Evolutionary conservation across 768 basidiomycete species (phyloP).

Genomic region (Auriscalpium orientale): DNA sequence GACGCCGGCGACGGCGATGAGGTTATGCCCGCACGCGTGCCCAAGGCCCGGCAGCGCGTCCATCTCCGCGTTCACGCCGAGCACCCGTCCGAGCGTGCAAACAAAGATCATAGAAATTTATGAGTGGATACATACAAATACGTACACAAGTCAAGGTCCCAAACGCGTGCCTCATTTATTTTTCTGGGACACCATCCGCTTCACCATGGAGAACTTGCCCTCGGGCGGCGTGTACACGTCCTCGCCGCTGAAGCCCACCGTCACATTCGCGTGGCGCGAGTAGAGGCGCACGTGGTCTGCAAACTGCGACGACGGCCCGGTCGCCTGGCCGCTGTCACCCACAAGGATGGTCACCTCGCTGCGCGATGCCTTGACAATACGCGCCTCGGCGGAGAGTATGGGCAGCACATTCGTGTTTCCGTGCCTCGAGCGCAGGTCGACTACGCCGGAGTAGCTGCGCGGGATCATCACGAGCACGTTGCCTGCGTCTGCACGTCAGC

Average conservation of each 20-base stretch:
- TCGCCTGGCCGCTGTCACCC: not conserved
- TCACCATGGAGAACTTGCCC: not conserved
- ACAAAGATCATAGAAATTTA: not conserved
- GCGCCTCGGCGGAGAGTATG: slow-evolving; percentile 1
- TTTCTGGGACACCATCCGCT: slow-evolving; percentile 1
- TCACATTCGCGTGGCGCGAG: slow-evolving; percentile 1
- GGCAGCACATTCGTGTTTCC: slow-evolving; percentile 9
- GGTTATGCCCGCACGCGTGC: slow-evolving; percentile 73
- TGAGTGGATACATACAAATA: not conserved
- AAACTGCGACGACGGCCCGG: not conserved
- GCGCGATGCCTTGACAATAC: not conserved
- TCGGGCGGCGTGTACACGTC: slow-evolving; percentile 7
- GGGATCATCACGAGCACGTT: slow-evolving; percentile 11
- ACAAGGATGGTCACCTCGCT: slow-evolving; percentile 6
- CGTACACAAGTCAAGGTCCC: not conserved
- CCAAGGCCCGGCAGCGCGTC: slow-evolving; percentile 45
- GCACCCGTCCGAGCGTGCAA: slow-evolving; percentile 38
- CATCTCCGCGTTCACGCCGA: slow-evolving; percentile 82
- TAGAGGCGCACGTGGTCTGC: slow-evolving; percentile 8
- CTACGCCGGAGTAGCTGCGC: slow-evolving; percentile 9
- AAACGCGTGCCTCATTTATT: not conserved
- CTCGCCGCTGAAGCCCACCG: slow-evolving; percentile 11
- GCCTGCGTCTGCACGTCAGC: too few species aligned
- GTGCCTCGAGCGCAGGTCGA: slow-evolving; percentile 7
- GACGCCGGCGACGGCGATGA: slow-evolving; percentile 67